Evolutionary conservation across 352 stramenopile genomes (phyloP).

Genomic region (Globisporangium camurandrum): DNA sequence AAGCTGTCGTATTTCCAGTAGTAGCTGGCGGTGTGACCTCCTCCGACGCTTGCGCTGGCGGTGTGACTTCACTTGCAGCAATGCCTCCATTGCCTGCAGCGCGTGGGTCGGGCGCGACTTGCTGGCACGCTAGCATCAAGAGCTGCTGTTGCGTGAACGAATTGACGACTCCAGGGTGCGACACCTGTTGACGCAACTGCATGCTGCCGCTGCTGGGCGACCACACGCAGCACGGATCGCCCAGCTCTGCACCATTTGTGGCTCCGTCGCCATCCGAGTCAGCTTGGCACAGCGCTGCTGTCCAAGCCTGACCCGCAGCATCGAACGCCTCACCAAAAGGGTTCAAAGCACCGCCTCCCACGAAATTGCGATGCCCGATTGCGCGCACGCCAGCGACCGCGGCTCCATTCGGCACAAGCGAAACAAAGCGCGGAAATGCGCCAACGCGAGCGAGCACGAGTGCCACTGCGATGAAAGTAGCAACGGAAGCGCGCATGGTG

Average conservation of each 20-base stretch:
- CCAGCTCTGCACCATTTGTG: conserved; percentile 86
- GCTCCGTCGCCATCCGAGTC: conserved; percentile 76
- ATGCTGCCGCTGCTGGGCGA: neutral
- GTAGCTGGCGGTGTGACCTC: no score
- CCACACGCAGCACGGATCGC: conserved; percentile 83
- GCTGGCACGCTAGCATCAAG: conserved; percentile 13
- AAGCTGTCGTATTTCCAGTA: no score
- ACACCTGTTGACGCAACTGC: conserved; percentile 7
- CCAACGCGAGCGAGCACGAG: neutral
- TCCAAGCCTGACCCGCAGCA: conserved; percentile 35
- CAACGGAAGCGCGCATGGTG: no score
- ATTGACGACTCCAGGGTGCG: conserved; percentile 24
- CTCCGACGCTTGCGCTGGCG: no score
- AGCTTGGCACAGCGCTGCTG: conserved; percentile 35
- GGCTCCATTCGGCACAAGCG: conserved; percentile 50
- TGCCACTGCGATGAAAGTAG: neutral
- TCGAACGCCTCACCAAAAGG: conserved; percentile 56
- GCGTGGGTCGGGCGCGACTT: conserved; percentile 1
- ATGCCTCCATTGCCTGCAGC: no score
- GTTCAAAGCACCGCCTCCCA: conserved; percentile 47
- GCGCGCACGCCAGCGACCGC: conserved; percentile 36
- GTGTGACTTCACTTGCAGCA: no score
- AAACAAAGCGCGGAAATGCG: conserved; percentile 38
- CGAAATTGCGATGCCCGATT: conserved; percentile 41
- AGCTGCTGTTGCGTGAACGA: conserved; percentile 18